Base-by-base conservation (phyloP, 2,329 filamentous ascomycete genomes). In the Sporothrix brasiliensis region DNA sequence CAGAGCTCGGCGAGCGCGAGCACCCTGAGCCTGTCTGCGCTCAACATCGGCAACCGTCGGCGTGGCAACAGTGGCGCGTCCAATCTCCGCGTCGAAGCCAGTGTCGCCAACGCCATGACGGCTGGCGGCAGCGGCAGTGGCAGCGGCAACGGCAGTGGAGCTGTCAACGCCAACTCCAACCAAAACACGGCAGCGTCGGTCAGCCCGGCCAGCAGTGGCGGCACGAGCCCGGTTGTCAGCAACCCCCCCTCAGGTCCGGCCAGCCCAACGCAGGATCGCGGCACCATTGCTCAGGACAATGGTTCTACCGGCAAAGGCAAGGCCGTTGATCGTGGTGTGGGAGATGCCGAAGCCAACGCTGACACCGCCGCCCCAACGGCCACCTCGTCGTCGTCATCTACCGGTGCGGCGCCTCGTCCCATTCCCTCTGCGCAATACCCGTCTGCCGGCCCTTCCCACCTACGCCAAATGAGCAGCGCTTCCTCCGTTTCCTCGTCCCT, bases 401-500 rank as follows among this genome's bases (percentile, higher is more conserved):
- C 21, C 4, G 19, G 67, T 0, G 79, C 80, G 4, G 76, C 79
- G 0, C 77, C 83, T 1, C 78, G 84, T 3, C 82, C 82, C 2
- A 83, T 85, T 72, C 80, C 83, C 6, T 53, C 30, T 6, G 81
- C 83, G 4, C 76, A 83, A 1, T 81, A 84, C n/a, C 83, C 84
- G 7, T 82, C 85, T 1, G 85, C 87, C 9, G 87, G 87, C 53
- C 87, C 88, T 4, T 92, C 91, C 1, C 90, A 93, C 77, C 83
- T 95, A 21, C 88, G 93, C 30, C 91, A 96, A 75, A 89, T 95
- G 79, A 97, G 93, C 73, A 97, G 91, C 75, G 91, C 92, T 1
- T 97, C 94, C 0, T 97, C 93, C 0, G 87, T 91, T 0, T 89
- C 89, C 10, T 96, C 93, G 0, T 97, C 92, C 0, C 83, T 90